phyloP scores from a whole-genome alignment of 164 flowering plant genomes.

The Liriodendron chinense region DNA sequence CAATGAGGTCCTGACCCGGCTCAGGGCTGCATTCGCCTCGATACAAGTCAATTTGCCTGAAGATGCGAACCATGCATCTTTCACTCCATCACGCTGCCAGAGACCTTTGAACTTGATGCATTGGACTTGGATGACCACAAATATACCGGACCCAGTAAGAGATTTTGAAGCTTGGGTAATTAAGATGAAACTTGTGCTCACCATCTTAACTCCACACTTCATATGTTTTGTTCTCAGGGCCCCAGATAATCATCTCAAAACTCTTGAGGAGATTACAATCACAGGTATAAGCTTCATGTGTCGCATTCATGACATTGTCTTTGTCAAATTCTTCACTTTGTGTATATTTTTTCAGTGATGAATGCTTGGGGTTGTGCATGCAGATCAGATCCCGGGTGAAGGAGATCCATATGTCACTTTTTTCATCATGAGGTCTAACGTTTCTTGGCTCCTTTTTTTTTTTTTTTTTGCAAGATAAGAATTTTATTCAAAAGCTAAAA shows the following conservation, averaged over 20 bases:
- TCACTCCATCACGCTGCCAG: conserved; percentile 74
- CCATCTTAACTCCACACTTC: neutral
- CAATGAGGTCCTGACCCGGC: conserved; percentile 24
- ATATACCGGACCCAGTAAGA: conserved; percentile 31
- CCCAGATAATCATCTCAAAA: conserved; percentile 52
- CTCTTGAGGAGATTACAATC: conserved; percentile 72
- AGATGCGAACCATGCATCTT: conserved; percentile 56
- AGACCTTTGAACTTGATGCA: conserved; percentile 62
- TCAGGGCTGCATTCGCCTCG: conserved; percentile 39
- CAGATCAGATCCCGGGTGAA: conserved; percentile 61
- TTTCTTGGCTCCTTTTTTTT: conserved; percentile 1
- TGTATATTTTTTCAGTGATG: neutral
- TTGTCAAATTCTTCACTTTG: neutral
- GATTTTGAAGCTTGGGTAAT: neutral
- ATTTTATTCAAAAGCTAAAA: too few species aligned
- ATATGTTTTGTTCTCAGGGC: conserved; percentile 28
- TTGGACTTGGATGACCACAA: conserved; percentile 38
- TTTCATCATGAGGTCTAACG: conserved; percentile 55
- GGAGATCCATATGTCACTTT: conserved; percentile 56
- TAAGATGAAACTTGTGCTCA: neutral
- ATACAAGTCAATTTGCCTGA: conserved; percentile 53
- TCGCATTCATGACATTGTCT: neutral
- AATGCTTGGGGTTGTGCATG: neutral
- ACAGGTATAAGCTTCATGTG: conserved; percentile 37
- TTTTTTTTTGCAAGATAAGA: too few species aligned